These are phyloP conservation scores for Graphilbum fragrans DNA, from an alignment of 2,329 filamentous ascomycete genomes.

Conservation along the genomic window DNA sequence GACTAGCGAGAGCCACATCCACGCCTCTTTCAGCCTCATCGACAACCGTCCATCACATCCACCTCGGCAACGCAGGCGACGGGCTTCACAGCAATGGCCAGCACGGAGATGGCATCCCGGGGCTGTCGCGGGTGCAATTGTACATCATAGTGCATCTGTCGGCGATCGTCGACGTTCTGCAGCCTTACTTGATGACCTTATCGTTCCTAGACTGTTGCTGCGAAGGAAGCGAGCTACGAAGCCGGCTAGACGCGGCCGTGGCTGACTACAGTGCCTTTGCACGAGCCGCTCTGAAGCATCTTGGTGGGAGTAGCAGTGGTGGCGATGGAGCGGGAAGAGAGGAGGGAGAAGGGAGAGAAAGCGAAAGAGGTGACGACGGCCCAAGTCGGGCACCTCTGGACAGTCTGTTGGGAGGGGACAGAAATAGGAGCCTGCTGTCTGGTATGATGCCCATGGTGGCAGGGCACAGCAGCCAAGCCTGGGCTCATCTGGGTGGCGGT, in stretches of 20 bases:
- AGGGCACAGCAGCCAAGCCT: too few species aligned
- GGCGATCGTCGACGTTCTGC: slow-evolving; percentile 10
- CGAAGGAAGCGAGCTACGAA: not conserved
- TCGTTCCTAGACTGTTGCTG: slow-evolving; percentile 2
- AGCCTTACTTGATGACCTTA: slow-evolving; percentile 9
- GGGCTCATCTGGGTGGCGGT: too few species aligned
- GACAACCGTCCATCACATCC: not conserved
- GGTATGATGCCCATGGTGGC: too few species aligned
- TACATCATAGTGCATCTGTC: slow-evolving; percentile 14
- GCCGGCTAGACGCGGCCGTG: slow-evolving; percentile 2
- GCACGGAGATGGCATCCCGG: not conserved
- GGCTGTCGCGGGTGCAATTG: slow-evolving; percentile 10
- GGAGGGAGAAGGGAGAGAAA: not conserved
- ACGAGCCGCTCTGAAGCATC: not conserved
- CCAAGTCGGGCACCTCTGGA: too few species aligned
- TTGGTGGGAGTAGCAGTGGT: not conserved
- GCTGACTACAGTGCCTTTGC: slow-evolving; percentile 3
- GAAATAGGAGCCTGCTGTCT: too few species aligned
- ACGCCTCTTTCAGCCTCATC: too few species aligned
- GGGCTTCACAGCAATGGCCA: not conserved
- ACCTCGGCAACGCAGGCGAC: not conserved
- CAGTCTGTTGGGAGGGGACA: too few species aligned
- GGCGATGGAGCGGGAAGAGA: not conserved
- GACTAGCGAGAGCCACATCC: not conserved
- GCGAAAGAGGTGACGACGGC: too few species aligned